Evolutionary conservation across 345 rosid species (phyloP).

Genomic region (Corchorus olitorius): DNA sequence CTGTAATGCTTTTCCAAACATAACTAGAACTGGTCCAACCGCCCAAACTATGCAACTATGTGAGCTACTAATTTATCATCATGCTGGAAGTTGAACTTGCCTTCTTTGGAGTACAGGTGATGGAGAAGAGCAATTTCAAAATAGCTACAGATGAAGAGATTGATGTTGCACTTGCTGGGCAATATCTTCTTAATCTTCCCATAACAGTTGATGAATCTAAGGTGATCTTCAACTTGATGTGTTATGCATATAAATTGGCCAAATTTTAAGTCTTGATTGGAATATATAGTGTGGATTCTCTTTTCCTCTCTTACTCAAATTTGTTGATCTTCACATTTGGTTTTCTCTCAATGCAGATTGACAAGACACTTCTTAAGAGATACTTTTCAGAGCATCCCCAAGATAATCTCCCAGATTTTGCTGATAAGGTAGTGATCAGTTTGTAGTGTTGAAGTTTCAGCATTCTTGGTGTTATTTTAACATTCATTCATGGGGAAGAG

Average conservation of each 20-base stretch:
- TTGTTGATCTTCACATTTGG: conserved; percentile 10
- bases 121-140: conserved; percentile 97
- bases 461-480: background rate
- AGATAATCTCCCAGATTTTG: conserved; percentile 74
- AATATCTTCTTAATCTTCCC: conserved; percentile 91
- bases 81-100: background rate
- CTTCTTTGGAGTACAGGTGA: conserved; percentile 47
- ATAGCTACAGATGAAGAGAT: conserved; percentile 78
- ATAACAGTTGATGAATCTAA: conserved; percentile 85
- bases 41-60: background rate
- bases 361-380: conserved; percentile 70
- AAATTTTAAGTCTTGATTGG: background rate
- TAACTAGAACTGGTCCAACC: background rate
- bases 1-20: background rate
- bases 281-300: background rate
- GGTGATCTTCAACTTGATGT: conserved; percentile 44
- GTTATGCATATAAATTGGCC: background rate
- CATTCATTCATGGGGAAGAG: background rate
- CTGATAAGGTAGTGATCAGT: conserved; percentile 67
- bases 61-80: background rate
- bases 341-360: conserved; percentile 65
- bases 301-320: background rate
- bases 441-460: background rate
- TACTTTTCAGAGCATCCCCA: conserved; percentile 70
- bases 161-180: conserved; percentile 85